A percentile compares a stretch with the other conserved stretches of the same genome.
Evolutionary conservation across 2,329 filamentous ascomycete species (phyloP).

Genomic region (Colletotrichum trifolii): DNA sequence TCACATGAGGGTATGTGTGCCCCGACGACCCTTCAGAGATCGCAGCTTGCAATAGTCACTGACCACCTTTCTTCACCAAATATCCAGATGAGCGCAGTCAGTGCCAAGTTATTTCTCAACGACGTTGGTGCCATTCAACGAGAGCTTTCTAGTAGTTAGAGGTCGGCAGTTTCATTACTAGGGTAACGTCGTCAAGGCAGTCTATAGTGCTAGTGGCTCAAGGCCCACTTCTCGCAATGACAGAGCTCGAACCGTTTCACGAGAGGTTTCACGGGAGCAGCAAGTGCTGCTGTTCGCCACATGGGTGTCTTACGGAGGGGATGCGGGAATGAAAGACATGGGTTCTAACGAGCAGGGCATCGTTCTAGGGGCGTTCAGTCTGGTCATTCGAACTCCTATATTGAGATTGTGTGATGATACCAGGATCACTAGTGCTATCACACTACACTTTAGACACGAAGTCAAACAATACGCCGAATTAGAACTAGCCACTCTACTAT

Average conservation of each 20-base stretch:
- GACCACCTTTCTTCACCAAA: background rate
- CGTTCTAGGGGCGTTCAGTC: constrained; percentile 11
- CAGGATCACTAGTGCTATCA: constrained; percentile 17
- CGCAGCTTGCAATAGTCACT: background rate
- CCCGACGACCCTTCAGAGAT: too few species aligned
- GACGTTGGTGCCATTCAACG: constrained; percentile 62
- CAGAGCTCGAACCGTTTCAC: too few species aligned
- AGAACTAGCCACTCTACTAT: too few species aligned
- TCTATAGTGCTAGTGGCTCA: too few species aligned
- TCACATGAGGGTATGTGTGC: constrained; percentile 66
- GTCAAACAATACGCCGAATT: background rate
- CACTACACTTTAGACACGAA: constrained; percentile 21
- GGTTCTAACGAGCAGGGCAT: too few species aligned
- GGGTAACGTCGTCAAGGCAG: too few species aligned
- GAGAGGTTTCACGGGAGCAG: too few species aligned
- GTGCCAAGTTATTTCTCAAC: constrained; percentile 62
- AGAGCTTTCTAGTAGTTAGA: constrained; percentile 52
- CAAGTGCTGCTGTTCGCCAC: too few species aligned
- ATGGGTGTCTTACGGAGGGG: too few species aligned
- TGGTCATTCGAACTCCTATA: constrained; percentile 14
- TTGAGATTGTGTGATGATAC: constrained; percentile 24
- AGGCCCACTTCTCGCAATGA: too few species aligned
- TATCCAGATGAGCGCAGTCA: constrained; percentile 63
- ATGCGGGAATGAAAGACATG: too few species aligned
- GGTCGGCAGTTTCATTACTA: too few species aligned